Evolutionary conservation across 2,329 filamentous ascomycete species (phyloP), one percentile per base, ranked within the genome.

Genomic region (Thielaviopsis musarum): DNA sequence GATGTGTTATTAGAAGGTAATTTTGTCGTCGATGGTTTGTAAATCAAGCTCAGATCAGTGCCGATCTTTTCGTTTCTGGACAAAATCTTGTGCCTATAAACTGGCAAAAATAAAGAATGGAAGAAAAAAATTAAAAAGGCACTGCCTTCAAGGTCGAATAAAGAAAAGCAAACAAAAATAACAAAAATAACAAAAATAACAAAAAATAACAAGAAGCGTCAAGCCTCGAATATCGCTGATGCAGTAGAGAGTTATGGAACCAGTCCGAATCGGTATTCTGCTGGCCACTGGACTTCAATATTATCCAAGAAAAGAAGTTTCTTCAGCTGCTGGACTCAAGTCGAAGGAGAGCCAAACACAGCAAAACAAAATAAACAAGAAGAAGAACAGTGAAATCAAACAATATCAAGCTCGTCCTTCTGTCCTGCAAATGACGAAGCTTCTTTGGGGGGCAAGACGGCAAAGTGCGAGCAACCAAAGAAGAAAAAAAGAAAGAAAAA

Each of bases 381-480:
- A 45, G n/a, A 59, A 56, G 19, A 54, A 61, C 21, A 62, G 51
- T 41, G 22, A 60, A 38, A 41, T 59, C 56, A 21, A 19, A 51
- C 48, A 55, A 38, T 28, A 56, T 26, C 10, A 59, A 48, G 24
- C 56, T 38, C 45, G 48, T n/a, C 57, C 19, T 30, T 24, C 45
- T 49, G 21, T 19, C 45, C 45, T 5, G 26, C 49, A 53, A 45
- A 58, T 53, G 51, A 59, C 54, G 26, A 59, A 30, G 53, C 45
- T 52, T 38, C 26, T 30, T 19, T 24, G 52, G 54, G 15, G 49
- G 54, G 21, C 59, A 41, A 60, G 45, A 62, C 38, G 52, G 49
- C 41, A 61, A 58, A 57, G 34, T 52, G 55, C 48, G 45, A 51
- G 49, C n/a, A 56, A 26, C 57, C 21, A 30, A 57, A 34, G 26